Percentiles rank a stretch among this genome's conserved stretches.
Conservation (phyloP, 805 yeast genomes). For the Starmerella davenportii region DNA sequence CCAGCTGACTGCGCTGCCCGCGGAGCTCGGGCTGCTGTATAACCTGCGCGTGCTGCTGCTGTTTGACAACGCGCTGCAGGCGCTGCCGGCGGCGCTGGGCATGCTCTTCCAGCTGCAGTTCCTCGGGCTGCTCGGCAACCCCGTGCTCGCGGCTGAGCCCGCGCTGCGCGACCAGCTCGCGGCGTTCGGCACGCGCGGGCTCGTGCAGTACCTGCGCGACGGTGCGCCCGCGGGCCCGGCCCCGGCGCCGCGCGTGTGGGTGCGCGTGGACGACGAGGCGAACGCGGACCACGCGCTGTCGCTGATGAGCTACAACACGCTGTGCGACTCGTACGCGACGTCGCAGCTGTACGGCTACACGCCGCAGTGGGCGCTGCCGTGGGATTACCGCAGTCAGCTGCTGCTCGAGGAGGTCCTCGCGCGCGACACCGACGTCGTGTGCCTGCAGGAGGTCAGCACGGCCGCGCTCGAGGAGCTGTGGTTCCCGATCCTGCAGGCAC, state of each 20-base stretch:
- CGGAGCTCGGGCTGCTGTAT: conserved; percentile 67
- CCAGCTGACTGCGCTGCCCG: conserved; percentile 50
- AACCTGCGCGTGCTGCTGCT: conserved; percentile 65
- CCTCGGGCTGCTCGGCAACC: conserved; percentile 87
- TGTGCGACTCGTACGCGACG: conserved; percentile 93
- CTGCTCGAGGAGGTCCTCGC: conserved; percentile 55
- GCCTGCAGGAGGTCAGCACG: conserved; percentile 92
- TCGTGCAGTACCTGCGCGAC: conserved; percentile 68
- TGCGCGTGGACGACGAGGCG: conserved; percentile 59
- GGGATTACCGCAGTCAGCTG: conserved; percentile 74
- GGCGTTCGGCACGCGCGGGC: conserved; percentile 67
- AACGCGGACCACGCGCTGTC: conserved; percentile 42
- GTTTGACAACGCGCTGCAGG: conserved; percentile 66
- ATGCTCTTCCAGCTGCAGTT: conserved; percentile 66
- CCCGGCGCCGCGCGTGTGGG: conserved; percentile 69
- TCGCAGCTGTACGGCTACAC: conserved; percentile 82
- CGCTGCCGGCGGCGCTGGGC: conserved; percentile 73
- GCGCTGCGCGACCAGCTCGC: conserved; percentile 45
- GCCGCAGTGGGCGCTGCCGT: conserved; percentile 90
- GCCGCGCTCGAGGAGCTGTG: conserved; percentile 72
- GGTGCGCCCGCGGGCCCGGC: conserved; percentile 48
- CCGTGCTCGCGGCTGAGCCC: conserved; percentile 37
- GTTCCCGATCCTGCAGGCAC: conserved; percentile 50
- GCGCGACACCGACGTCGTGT: conserved; percentile 55
- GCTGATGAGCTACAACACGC: conserved; percentile 68